phyloP scores from a whole-genome alignment of 2,329 filamentous ascomycete species.

The Beauveria caledonica region DNA sequence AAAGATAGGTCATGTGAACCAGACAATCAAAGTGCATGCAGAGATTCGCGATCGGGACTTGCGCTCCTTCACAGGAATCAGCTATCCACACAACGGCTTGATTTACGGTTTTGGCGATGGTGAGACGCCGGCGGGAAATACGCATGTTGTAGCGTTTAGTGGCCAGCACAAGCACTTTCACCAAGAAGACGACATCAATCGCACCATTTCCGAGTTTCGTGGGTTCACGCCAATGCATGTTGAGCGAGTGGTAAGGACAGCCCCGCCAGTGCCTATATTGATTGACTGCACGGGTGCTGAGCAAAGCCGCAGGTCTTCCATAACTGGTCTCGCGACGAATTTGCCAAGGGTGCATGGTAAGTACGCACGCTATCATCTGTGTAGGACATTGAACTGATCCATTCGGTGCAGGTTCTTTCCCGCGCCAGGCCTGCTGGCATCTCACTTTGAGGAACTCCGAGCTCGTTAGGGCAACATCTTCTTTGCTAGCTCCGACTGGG shows the following conservation, averaged over 20 bases:
- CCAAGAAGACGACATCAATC: constrained; percentile 31
- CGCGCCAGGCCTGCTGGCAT: constrained; percentile 27
- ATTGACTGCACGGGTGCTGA: neutral
- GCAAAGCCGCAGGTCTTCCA: constrained; percentile 31
- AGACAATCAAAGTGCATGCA: constrained; percentile 37
- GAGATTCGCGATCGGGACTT: constrained; percentile 33
- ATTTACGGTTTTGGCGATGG: constrained; percentile 38
- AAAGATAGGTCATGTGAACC: constrained; percentile 34
- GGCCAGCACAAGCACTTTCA: constrained; percentile 33
- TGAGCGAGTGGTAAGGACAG: constrained; percentile 19
- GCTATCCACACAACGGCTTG: constrained; percentile 34
- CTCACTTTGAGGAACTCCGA: constrained; percentile 32
- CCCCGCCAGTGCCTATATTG: too few species aligned
- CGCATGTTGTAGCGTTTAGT: constrained; percentile 39
- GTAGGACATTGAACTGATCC: neutral
- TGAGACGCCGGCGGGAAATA: constrained; percentile 34
- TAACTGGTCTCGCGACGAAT: constrained; percentile 40
- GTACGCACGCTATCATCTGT: neutral
- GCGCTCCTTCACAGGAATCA: constrained; percentile 34
- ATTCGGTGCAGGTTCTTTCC: constrained; percentile 25
- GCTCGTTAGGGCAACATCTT: constrained; percentile 33
- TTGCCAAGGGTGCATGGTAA: constrained; percentile 34
- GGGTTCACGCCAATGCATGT: constrained; percentile 26
- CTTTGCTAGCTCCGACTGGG: constrained; percentile 42
- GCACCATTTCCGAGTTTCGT: constrained; percentile 24